phyloP scores from a whole-genome alignment of 306 rosid genomes.

The Quillaja saponaria region DNA sequence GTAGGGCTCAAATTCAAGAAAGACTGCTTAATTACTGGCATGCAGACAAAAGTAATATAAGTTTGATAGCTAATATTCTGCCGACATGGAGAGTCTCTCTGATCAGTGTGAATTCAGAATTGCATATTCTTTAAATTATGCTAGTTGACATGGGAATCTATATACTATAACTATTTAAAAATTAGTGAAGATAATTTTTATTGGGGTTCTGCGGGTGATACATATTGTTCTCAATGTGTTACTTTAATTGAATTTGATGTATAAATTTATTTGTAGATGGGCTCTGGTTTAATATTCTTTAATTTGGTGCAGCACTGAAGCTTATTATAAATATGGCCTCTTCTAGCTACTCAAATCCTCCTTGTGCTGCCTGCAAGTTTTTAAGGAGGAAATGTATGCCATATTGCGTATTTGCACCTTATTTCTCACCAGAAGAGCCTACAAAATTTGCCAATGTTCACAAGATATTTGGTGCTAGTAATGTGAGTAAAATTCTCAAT shows the following conservation, averaged over 20 bases:
- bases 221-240: too few species aligned
- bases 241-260: too few species aligned
- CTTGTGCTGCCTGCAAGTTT: slow-evolving; percentile 96
- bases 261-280: too few species aligned
- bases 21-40: slow-evolving; percentile 18
- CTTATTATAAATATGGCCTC: slow-evolving; percentile 43
- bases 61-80: too few species aligned
- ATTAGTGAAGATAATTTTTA: too few species aligned
- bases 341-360: slow-evolving; percentile 69
- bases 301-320: background rate
- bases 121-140: too few species aligned
- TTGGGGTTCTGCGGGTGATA: too few species aligned
- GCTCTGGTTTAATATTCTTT: slow-evolving; percentile 30
- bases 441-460: slow-evolving; percentile 84
- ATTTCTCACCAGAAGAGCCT: slow-evolving; percentile 88
- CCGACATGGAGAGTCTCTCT: background rate
- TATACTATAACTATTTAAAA: too few species aligned
- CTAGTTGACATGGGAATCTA: too few species aligned
- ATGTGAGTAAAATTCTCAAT: slow-evolving; percentile 75
- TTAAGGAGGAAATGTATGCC: slow-evolving; percentile 79
- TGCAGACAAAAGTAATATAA: slow-evolving; percentile 34
- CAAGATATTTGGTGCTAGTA: slow-evolving; percentile 93
- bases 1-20: slow-evolving; percentile 31
- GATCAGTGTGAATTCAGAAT: background rate
- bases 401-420: slow-evolving; percentile 77